Evolutionary conservation across 306 rosid species (phyloP).

Genomic region (Sicyos baderoa): DNA sequence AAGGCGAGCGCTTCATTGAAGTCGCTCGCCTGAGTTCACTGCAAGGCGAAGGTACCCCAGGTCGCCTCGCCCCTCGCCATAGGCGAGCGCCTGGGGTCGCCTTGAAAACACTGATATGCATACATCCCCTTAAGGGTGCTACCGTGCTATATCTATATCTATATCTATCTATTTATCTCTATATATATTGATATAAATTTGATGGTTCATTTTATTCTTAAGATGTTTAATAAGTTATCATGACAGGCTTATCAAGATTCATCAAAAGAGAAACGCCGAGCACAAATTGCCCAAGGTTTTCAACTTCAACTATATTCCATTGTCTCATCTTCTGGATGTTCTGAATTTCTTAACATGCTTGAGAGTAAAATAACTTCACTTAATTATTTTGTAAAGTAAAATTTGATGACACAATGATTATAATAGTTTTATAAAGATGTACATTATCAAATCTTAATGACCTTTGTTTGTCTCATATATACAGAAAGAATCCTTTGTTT

Average conservation of each 20-base stretch:
- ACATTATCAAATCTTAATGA: background rate
- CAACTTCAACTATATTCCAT: conserved; percentile 1
- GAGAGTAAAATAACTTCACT: background rate
- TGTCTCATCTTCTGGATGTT: background rate
- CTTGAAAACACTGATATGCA: too few species aligned
- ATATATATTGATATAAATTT: too few species aligned
- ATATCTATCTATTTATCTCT: too few species aligned
- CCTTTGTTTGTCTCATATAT: background rate
- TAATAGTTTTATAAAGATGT: background rate
- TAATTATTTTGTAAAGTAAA: conserved; percentile 4
- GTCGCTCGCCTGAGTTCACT: too few species aligned
- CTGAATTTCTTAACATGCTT: background rate
- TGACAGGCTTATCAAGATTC: conserved; percentile 94
- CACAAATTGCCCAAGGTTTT: conserved; percentile 87
- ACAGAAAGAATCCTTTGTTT: background rate
- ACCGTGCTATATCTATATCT: too few species aligned
- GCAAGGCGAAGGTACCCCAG: too few species aligned
- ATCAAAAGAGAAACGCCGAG: conserved; percentile 89
- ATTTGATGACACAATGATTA: background rate
- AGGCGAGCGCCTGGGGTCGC: too few species aligned
- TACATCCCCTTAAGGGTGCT: too few species aligned
- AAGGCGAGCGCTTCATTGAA: too few species aligned
- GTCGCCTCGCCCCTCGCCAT: too few species aligned
- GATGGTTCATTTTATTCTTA: conserved; percentile 9
- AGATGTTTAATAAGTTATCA: conserved; percentile 21